Base-by-base conservation (phyloP, 768 basidiomycete genomes). In the Suillus lakei region DNA sequence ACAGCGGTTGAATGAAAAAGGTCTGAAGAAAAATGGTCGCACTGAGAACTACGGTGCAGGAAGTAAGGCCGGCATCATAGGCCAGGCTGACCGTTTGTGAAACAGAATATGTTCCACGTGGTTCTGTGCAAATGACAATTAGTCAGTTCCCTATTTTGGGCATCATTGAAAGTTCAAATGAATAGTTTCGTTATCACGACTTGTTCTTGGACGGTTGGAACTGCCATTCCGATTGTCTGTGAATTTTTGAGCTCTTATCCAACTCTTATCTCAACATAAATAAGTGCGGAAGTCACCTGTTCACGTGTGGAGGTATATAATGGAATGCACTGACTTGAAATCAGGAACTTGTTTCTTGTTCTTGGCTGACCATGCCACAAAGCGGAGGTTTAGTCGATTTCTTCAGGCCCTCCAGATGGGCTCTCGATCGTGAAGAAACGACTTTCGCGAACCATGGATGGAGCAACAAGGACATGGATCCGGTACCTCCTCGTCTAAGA, bases 391-490 rank as follows among this genome's bases (percentile, higher is more conserved):
- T 46, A 12, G 16, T 64, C 60, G 64, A 61, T 50, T 80, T 76
- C 72, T 68, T 78, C 67, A 78, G 73, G 60, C 74, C 76, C 4
- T 79, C 81, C 13, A 69, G 71, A 30, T 88, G 85, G 88, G 79
- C 77, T 16, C 81, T 90, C 43, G 79, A 86, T 69, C 82, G 84
- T 12, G 81, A 83, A 61, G 74, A 81, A 46, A 82, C 85, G 28
- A 84, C 82, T 26, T 86, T 89, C 68, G 36, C 86, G 82, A 10
- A 82, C 72, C 58, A 83, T 82, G 69, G 82, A 73, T 91, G 89
- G 88, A 82, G 79, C 68, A 93, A 93, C 76, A 84, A 85, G 69
- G 91, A 91, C 71, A 91, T 92, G 87, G 91, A 91, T 67, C 90
- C 91, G 6, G 89, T 91, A 13, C 88, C 88, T 46, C 82, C 77